phyloP scores from a whole-genome alignment of 2,329 filamentous ascomycete species.

The Aspergillus aculeatus region DNA sequence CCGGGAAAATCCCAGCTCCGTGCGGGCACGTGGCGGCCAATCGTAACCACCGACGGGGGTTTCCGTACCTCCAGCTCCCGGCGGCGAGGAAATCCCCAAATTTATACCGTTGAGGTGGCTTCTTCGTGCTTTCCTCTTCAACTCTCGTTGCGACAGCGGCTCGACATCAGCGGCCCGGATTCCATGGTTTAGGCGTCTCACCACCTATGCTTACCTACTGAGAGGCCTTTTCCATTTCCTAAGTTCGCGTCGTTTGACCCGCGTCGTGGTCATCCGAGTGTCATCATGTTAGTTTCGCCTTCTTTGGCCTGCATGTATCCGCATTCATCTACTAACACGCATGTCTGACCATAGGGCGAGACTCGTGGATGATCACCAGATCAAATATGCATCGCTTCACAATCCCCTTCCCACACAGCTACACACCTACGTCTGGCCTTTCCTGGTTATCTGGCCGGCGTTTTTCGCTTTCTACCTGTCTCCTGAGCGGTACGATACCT shows the following conservation, averaged over 20 bases:
- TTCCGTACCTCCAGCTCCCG: constrained; percentile 12
- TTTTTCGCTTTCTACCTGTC: constrained; percentile 88
- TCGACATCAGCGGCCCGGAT: background rate
- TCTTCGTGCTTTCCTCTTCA: constrained; percentile 17
- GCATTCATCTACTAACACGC: constrained; percentile 13
- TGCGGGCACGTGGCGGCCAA: constrained; percentile 23
- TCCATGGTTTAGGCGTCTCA: constrained; percentile 5
- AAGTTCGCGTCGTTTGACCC: constrained; percentile 24
- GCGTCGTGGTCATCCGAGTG: constrained; percentile 32
- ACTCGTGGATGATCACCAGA: constrained; percentile 89
- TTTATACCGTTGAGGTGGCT: constrained; percentile 30
- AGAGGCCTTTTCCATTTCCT: constrained; percentile 9
- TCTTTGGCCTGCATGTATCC: constrained; percentile 12
- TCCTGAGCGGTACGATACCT: constrained; percentile 78
- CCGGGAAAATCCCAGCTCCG: constrained; percentile 20
- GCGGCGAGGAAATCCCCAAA: constrained; percentile 25
- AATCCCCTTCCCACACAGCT: constrained; percentile 78
- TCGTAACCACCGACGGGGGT: constrained; percentile 10
- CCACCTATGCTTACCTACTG: constrained; percentile 28
- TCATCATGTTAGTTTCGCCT: constrained; percentile 31
- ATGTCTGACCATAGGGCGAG: constrained; percentile 57
- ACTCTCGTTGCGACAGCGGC: constrained; percentile 2
- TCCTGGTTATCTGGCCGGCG: constrained; percentile 83
- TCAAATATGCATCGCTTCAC: constrained; percentile 82
- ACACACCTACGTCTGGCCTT: constrained; percentile 92